Conservation (phyloP, 169 alveolate genomes). For the Eimeria sp. region DNA sequence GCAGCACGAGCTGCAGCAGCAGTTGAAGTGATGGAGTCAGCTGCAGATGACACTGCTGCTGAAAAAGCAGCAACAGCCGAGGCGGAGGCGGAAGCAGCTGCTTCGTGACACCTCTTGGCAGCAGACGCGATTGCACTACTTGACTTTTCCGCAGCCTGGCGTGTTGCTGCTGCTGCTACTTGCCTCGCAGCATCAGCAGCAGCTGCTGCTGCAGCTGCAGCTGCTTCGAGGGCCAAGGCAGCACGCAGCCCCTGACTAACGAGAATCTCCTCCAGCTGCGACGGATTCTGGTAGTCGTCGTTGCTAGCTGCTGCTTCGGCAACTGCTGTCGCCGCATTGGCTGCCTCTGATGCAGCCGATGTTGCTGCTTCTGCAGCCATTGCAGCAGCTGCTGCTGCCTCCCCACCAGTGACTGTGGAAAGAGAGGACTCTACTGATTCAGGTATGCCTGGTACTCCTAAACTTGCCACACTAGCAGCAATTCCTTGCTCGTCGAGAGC, state of each 20-base stretch:
- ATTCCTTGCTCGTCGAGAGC: neutral
- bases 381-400: conserved; percentile 37
- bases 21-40: conserved; percentile 30
- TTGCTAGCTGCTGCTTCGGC: conserved; percentile 32
- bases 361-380: conserved; percentile 35
- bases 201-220: conserved; percentile 63
- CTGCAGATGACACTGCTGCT: conserved; percentile 36
- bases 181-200: conserved; percentile 67
- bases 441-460: neutral
- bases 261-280: conserved; percentile 43
- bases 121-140: conserved; percentile 37
- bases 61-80: conserved; percentile 54
- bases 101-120: conserved; percentile 50
- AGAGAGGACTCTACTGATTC: neutral
- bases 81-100: conserved; percentile 50
- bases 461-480: neutral
- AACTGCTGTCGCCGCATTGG: conserved; percentile 44
- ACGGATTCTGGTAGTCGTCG: neutral
- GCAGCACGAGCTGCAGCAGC: conserved; percentile 76
- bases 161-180: conserved; percentile 17
- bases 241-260: conserved; percentile 55
- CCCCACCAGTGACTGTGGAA: neutral
- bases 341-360: conserved; percentile 53
- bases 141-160: conserved; percentile 53
- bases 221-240: conserved; percentile 40